A percentile compares a stretch with the other conserved stretches of the same genome.
These are phyloP conservation scores for Hyphopichia pseudoburtonii DNA, from an alignment of 1,139 yeast species.

Conservation along the genomic window DNA sequence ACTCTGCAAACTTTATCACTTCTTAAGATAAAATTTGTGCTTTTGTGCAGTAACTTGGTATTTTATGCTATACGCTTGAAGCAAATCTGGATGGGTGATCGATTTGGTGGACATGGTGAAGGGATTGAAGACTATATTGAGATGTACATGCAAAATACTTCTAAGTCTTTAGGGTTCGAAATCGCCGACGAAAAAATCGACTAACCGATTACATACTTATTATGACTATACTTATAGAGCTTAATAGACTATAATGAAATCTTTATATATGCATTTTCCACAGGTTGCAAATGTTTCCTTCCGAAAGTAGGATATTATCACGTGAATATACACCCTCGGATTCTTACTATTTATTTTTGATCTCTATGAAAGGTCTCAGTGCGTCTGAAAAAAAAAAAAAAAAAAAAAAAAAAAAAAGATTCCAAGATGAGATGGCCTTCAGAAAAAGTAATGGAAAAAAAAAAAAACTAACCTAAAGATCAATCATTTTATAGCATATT, in stretches of 20 bases:
- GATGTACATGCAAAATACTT: slow-evolving; percentile 40
- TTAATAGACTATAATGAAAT: not conserved
- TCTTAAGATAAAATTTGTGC: slow-evolving; percentile 32
- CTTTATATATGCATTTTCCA: not conserved
- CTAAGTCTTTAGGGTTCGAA: slow-evolving; percentile 44
- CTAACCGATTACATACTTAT: too few relatives aligned
- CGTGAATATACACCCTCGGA: too few relatives aligned
- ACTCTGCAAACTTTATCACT: slow-evolving; percentile 20
- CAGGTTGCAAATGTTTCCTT: too few relatives aligned
- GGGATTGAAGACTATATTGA: slow-evolving; percentile 53
- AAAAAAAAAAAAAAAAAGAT: slow-evolving; percentile 1
- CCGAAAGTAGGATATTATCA: too few relatives aligned
- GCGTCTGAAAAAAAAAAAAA: not conserved
- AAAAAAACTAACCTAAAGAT: not conserved
- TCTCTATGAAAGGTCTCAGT: too few relatives aligned
- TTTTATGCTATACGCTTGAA: slow-evolving; percentile 42
- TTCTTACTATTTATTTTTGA: too few relatives aligned
- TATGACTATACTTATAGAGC: too few relatives aligned
- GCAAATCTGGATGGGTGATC: slow-evolving; percentile 35
- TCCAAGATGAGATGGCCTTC: slow-evolving; percentile 11
- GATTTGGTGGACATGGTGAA: slow-evolving; percentile 30
- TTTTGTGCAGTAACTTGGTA: slow-evolving; percentile 44
- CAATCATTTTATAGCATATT: not conserved
- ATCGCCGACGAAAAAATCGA: too few relatives aligned
- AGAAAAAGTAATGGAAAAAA: not conserved